phyloP scores from a whole-genome alignment of 2,329 filamentous ascomycete genomes.

The Ceratocystis harringtonii region DNA sequence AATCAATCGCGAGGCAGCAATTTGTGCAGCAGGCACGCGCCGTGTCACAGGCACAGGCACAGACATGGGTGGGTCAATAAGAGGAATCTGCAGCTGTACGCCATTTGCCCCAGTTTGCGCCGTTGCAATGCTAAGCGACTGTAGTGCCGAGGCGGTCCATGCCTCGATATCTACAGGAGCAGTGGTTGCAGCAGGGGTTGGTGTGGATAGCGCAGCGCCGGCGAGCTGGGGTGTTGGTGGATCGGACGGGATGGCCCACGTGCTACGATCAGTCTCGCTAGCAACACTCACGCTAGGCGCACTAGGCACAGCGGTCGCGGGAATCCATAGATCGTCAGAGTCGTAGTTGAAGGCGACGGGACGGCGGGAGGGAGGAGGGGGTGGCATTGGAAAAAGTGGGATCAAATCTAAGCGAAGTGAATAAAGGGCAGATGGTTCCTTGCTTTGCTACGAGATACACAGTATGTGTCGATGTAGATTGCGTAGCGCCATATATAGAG shows the following conservation, averaged over 20 bases:
- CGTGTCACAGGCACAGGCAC: background rate
- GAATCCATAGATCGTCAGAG: conserved; percentile 8
- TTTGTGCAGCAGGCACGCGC: background rate
- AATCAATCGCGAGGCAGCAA: conserved; percentile 18
- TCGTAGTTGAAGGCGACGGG: conserved; percentile 3
- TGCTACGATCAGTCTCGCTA: conserved; percentile 7
- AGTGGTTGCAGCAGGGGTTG: background rate
- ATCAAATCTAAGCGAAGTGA: background rate
- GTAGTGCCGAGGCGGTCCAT: conserved; percentile 47
- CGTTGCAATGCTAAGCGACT: conserved; percentile 40
- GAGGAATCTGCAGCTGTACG: conserved; percentile 55
- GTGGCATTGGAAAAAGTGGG: background rate
- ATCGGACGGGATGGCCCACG: conserved; percentile 15
- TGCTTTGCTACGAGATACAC: background rate
- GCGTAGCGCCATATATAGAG: too few relatives aligned
- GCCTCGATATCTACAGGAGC: conserved; percentile 43
- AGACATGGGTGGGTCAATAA: conserved; percentile 40
- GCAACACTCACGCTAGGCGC: background rate
- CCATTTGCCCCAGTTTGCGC: conserved; percentile 38
- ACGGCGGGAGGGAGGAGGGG: background rate
- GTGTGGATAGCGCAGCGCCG: background rate
- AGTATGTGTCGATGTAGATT: too few relatives aligned
- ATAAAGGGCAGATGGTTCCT: background rate
- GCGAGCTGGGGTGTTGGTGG: conserved; percentile 10
- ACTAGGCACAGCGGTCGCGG: background rate